These are phyloP conservation scores for Candida ovalis DNA, from an alignment of 805 yeast species.

Conservation along the genomic window DNA sequence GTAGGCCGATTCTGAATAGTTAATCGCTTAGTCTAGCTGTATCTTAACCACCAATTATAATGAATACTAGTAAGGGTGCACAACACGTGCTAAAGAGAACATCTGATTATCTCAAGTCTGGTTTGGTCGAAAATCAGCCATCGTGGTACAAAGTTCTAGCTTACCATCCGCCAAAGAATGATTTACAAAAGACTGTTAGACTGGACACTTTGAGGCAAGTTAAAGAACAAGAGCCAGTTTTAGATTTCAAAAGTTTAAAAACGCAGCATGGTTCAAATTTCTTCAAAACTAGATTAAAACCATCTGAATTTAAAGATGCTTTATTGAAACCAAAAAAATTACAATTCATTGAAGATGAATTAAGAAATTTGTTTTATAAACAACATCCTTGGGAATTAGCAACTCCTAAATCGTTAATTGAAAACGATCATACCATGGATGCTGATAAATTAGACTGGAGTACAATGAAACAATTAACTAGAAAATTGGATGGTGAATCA, in stretches of 20 bases:
- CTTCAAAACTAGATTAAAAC: conserved; percentile 46
- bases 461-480: conserved; percentile 62
- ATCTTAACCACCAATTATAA: no score
- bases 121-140: conserved; percentile 69
- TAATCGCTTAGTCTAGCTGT: no score
- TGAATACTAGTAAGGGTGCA: conserved; percentile 78
- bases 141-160: conserved; percentile 88
- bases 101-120: conserved; percentile 67
- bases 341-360: conserved; percentile 67
- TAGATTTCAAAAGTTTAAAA: conserved; percentile 14
- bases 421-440: conserved; percentile 60
- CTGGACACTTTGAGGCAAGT: conserved; percentile 25
- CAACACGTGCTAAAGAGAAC: conserved; percentile 76
- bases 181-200: conserved; percentile 45
- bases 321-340: conserved; percentile 52
- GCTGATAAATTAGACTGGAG: conserved; percentile 65
- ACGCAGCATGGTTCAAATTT: conserved; percentile 9
- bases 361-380: conserved; percentile 76
- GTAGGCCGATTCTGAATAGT: no score
- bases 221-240: conserved; percentile 15
- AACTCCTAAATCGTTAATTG: conserved; percentile 79
- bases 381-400: conserved; percentile 99
- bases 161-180: conserved; percentile 72
- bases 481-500: conserved; percentile 84
- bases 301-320: conserved; percentile 34